Base-by-base conservation (phyloP, 2,329 filamentous ascomycete genomes). In the Exophiala spinifera region DNA sequence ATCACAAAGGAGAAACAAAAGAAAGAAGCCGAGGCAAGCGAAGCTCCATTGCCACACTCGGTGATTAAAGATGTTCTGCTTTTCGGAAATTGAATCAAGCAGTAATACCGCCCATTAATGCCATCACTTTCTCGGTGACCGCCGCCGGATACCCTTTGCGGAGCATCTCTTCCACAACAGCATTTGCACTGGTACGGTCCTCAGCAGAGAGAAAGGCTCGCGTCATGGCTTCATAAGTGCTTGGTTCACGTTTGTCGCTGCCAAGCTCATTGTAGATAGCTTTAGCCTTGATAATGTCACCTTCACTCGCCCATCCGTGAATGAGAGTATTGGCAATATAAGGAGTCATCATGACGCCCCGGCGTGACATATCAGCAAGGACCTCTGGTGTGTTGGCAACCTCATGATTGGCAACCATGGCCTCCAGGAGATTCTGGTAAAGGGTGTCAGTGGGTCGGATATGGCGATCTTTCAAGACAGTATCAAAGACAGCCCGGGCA, bases 321-420 rank as follows among this genome's bases (percentile, higher is more conserved):
- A 99, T 97, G 43, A 99, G 80, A 4, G 92, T 96, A 76, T 99
- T 99, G 67, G 94, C 94, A 68, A 99, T 97, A 74, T 99, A 99
- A 0, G 94, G 88, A 2, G 94, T 97, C 78, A 97, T 84, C 65
- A 91, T 87, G 10, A 99, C 85, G 34, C 83, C 76, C 55, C 83
- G 84, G 46, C 75, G 71, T 51, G 78, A 79, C 94, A 99, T 97
- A 63, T 89, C 80, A 19, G 75, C 74, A 15, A 97, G 81, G 6
- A 96, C 72, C 0, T 83, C 72, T 66, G 91, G 85, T 0, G 90
- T 92, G 57, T 87, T 86, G 23, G 79, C 76, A 40, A 96, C 91
- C 57, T 83, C 79, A 72, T 95, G 89, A 72, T 97, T 97, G 68
- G 92, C 92, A 46, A 97, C 94, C 85, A 97, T 92, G 15, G 89